Evolutionary conservation across 345 rosid species (phyloP).

Genomic region (Chamaenerion angustifolium): DNA sequence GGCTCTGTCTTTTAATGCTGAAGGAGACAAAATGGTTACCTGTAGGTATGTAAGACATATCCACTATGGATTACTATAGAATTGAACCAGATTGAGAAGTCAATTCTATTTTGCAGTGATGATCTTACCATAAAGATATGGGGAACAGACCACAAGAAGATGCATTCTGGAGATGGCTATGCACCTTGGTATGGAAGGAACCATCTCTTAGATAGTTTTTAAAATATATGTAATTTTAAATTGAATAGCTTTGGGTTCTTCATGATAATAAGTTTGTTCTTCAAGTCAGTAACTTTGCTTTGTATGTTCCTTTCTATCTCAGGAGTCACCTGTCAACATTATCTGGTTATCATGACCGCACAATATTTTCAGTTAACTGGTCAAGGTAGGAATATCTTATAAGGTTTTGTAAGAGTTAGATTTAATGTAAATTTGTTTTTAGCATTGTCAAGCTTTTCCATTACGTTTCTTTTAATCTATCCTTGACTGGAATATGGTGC

Average conservation of each 20-base stretch:
- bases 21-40: slow-evolving; percentile 85
- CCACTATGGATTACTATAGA: background rate
- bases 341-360: slow-evolving; percentile 90
- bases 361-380: slow-evolving; percentile 88
- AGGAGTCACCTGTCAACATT: slow-evolving; percentile 78
- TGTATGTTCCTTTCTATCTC: slow-evolving; percentile 11
- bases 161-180: slow-evolving; percentile 54
- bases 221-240: background rate
- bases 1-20: slow-evolving; percentile 64
- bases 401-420: no score
- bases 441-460: no score
- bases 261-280: no score
- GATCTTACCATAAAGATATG: slow-evolving; percentile 92
- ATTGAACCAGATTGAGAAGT: slow-evolving; percentile 6
- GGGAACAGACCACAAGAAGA: slow-evolving; percentile 39
- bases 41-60: slow-evolving; percentile 48
- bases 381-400: slow-evolving; percentile 53
- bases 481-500: no score
- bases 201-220: slow-evolving; percentile 9
- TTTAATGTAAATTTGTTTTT: no score
- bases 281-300: background rate
- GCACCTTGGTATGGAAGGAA: slow-evolving; percentile 61
- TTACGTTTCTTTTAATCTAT: no score
- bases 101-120: slow-evolving; percentile 48
- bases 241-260: background rate